A percentile compares a stretch with the other conserved stretches of the same genome.
Evolutionary conservation across 2,329 filamentous ascomycete genomes (phyloP).

Genomic region (Drechslerella dactyloides): DNA sequence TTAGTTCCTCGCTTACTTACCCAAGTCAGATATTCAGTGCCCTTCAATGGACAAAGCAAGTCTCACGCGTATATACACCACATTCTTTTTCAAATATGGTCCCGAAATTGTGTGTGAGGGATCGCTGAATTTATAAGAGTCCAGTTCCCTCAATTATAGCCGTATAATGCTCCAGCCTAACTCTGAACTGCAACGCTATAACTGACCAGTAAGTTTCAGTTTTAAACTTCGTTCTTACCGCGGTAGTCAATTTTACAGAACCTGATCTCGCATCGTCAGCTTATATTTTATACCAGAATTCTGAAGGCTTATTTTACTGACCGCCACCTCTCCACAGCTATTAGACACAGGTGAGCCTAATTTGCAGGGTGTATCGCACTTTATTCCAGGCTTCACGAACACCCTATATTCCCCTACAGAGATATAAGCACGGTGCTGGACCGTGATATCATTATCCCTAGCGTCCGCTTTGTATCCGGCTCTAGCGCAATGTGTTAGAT

Average conservation of each 20-base stretch:
- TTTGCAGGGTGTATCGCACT: constrained; percentile 50
- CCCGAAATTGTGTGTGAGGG: neutral
- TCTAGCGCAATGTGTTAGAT: constrained; percentile 23
- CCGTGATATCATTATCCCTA: neutral
- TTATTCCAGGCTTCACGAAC: constrained; percentile 48
- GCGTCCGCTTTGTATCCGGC: constrained; percentile 49
- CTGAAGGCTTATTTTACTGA: neutral
- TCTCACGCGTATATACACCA: no score
- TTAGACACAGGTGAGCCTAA: constrained; percentile 25
- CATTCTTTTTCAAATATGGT: neutral
- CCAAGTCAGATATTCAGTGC: neutral
- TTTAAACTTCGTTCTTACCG: neutral
- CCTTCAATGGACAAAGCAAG: neutral
- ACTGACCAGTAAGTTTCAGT: neutral
- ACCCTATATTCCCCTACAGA: constrained; percentile 46
- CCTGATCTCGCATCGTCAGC: neutral
- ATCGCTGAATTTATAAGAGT: neutral
- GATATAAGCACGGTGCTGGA: constrained; percentile 38
- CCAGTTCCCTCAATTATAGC: neutral
- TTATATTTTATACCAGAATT: neutral
- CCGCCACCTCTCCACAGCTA: constrained; percentile 29
- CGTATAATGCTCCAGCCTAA: neutral
- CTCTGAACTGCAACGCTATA: neutral
- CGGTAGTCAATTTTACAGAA: neutral
- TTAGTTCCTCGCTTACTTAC: neutral